phyloP scores from a whole-genome alignment of 176 grass and related monocot species.

The Eragrostis curvula region DNA sequence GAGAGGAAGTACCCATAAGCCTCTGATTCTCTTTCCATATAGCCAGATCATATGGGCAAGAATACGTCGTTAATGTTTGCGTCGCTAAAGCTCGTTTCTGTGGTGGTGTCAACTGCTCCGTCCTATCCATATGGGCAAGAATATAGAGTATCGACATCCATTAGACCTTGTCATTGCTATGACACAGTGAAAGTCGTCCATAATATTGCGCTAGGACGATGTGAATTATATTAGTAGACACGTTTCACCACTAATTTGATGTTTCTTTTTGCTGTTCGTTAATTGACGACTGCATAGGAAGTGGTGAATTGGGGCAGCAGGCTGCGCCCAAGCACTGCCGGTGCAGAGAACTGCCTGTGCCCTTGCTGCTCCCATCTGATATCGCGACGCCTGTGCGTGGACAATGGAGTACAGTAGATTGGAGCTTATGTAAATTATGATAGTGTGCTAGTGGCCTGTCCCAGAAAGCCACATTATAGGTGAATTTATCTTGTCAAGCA shows the following conservation, averaged over 20 bases:
- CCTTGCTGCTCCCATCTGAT: background rate
- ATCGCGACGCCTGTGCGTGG: background rate
- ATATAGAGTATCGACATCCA: too few relatives aligned
- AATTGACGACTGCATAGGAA: constrained; percentile 80
- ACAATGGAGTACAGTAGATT: background rate
- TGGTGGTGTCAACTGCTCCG: too few relatives aligned
- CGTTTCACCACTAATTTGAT: background rate
- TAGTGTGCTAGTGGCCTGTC: background rate
- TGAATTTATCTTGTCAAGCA: background rate
- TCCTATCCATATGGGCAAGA: too few relatives aligned
- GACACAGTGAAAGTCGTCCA: too few relatives aligned
- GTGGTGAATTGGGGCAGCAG: constrained; percentile 83
- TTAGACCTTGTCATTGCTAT: too few relatives aligned
- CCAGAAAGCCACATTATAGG: background rate
- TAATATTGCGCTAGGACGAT: background rate
- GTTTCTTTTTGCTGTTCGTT: background rate
- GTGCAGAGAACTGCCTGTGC: too few relatives aligned
- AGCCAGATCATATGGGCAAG: too few relatives aligned
- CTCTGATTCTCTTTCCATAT: too few relatives aligned
- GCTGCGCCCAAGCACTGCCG: constrained; percentile 41
- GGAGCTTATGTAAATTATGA: constrained; percentile 39
- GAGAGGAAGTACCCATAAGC: too few relatives aligned
- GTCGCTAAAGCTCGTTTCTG: too few relatives aligned
- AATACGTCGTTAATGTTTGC: too few relatives aligned
- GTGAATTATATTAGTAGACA: background rate